Percentiles rank a stretch among this genome's conserved stretches.
phyloP scores from a whole-genome alignment of 2,329 filamentous ascomycete genomes.

The Colletotrichum liriopes region DNA sequence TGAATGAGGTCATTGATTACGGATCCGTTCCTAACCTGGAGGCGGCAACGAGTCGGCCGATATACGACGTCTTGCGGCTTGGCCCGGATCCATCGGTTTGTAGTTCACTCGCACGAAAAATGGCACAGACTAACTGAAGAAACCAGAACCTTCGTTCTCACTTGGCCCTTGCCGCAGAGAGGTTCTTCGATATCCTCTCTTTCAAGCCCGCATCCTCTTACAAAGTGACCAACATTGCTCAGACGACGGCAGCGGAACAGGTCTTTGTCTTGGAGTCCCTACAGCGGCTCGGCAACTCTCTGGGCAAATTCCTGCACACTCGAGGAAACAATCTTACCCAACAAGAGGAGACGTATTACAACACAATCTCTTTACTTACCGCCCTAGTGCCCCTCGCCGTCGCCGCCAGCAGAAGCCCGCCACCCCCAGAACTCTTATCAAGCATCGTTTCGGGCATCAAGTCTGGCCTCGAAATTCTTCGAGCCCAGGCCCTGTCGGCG shows the following conservation, averaged over 20 bases:
- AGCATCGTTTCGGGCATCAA: conserved; percentile 43
- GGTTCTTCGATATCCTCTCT: conserved; percentile 65
- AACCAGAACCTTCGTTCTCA: conserved; percentile 66
- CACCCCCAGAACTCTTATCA: conserved; percentile 21
- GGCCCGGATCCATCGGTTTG: conserved; percentile 68
- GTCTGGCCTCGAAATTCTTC: conserved; percentile 49
- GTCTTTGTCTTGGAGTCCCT: conserved; percentile 61
- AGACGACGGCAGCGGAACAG: conserved; percentile 59
- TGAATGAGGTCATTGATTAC: conserved; percentile 66
- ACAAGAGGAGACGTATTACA: conserved; percentile 62
- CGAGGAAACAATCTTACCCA: conserved; percentile 54
- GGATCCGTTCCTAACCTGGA: conserved; percentile 67
- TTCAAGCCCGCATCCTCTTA: conserved; percentile 66
- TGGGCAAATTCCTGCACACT: conserved; percentile 56
- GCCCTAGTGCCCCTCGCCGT: conserved; percentile 51
- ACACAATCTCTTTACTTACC: conserved; percentile 59
- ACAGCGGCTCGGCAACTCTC: conserved; percentile 58
- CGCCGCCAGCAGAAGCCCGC: conserved; percentile 10
- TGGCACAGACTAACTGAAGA: conserved; percentile 17
- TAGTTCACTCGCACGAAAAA: neutral
- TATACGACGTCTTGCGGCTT: conserved; percentile 63
- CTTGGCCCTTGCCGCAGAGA: conserved; percentile 64
- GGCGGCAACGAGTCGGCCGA: conserved; percentile 53
- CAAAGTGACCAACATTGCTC: conserved; percentile 60
- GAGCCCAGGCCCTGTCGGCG: conserved; percentile 34